Conservation (phyloP, 2,329 filamentous ascomycete genomes). For the Aspergillus pseudoglaucus region DNA sequence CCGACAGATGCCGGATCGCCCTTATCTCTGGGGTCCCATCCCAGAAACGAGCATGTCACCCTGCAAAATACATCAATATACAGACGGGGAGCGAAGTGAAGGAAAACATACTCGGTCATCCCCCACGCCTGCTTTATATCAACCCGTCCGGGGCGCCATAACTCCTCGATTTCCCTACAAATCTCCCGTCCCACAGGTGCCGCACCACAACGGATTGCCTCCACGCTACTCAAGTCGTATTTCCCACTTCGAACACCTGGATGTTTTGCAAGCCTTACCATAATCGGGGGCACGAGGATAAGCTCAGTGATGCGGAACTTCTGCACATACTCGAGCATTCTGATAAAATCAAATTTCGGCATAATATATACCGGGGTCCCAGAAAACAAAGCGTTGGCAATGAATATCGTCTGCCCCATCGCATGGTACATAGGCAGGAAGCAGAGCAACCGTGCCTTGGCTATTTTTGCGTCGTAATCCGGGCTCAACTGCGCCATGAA, state of each 20-base stretch:
- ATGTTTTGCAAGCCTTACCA: conserved; percentile 66
- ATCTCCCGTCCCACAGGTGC: conserved; percentile 57
- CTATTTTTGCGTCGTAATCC: conserved; percentile 42
- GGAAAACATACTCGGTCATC: conserved; percentile 64
- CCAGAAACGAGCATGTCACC: conserved; percentile 62
- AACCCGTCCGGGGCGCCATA: conserved; percentile 46
- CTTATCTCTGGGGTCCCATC: conserved; percentile 53
- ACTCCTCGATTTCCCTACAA: conserved; percentile 51
- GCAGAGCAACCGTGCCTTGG: conserved; percentile 48
- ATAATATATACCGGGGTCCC: conserved; percentile 66
- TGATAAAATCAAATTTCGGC: conserved; percentile 67
- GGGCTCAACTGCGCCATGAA: conserved; percentile 42
- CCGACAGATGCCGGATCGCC: conserved; percentile 50
- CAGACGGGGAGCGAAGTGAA: conserved; percentile 1
- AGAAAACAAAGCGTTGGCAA: conserved; percentile 50
- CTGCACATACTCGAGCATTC: conserved; percentile 63
- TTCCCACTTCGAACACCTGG: conserved; percentile 51
- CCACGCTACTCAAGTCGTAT: conserved; percentile 63
- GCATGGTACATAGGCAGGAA: conserved; percentile 75
- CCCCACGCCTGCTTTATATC: conserved; percentile 71
- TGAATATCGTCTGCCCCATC: conserved; percentile 65
- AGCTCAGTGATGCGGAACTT: conserved; percentile 62
- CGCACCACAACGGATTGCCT: conserved; percentile 57
- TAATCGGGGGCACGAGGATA: conserved; percentile 65
- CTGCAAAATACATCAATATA: conserved; percentile 17